phyloP scores from a whole-genome alignment of 2,329 filamentous ascomycete species.

The Ophiostoma quercus region DNA sequence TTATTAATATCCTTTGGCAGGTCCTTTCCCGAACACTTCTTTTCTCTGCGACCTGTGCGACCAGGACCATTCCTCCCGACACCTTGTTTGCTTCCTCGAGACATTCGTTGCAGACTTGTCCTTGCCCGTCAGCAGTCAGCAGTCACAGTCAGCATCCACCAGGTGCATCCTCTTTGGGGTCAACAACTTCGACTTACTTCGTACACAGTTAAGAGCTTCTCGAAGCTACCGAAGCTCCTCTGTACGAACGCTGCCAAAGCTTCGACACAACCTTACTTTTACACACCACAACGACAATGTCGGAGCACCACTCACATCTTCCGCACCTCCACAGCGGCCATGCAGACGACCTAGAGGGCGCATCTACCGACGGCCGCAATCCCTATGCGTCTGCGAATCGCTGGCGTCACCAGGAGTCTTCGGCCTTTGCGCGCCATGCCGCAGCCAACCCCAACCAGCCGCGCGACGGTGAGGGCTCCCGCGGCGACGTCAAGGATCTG shows the following conservation, averaged over 20 bases:
- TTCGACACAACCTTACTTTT: background rate
- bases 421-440: slow-evolving; percentile 49
- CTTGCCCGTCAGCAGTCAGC: background rate
- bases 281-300: slow-evolving; percentile 22
- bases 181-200: background rate
- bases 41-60: slow-evolving; percentile 3
- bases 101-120: background rate
- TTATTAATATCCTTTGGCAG: background rate
- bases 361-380: slow-evolving; percentile 40
- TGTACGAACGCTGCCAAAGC: background rate
- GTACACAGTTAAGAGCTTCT: background rate
- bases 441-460: slow-evolving; percentile 32
- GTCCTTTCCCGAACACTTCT: background rate
- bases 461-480: slow-evolving; percentile 40
- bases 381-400: slow-evolving; percentile 52
- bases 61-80: background rate
- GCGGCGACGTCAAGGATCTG: slow-evolving; percentile 46
- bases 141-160: background rate
- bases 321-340: slow-evolving; percentile 12
- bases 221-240: background rate
- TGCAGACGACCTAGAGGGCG: slow-evolving; percentile 29
- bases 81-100: background rate
- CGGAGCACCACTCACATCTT: slow-evolving; percentile 18
- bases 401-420: slow-evolving; percentile 62
- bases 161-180: background rate